Evolutionary conservation across 2,329 filamentous ascomycete species (phyloP), one percentile per base, ranked within the genome.

Genomic region (Colletotrichum sansevieriae): DNA sequence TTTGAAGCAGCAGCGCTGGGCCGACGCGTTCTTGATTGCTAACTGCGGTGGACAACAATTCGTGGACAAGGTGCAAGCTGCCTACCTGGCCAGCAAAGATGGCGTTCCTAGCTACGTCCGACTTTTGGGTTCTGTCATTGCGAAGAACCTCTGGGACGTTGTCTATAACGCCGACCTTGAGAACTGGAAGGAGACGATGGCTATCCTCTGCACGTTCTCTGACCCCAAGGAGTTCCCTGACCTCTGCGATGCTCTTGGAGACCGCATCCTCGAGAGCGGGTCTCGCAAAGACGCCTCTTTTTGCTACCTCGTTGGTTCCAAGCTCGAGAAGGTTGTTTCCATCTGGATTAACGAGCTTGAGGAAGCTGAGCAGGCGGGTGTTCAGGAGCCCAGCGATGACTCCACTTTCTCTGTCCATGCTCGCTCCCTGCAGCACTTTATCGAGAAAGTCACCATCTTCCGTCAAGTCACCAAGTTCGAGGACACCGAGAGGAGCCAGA

Each of bases 371-470:
- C 88, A 91, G 74, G 89, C 90, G 51, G 90, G 89, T 12, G 83
- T 97, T 70, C 87, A 94, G 74, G 87, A 91, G 71, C 85, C 87
- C 20, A 86, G 86, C 25, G 88, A 88, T 39, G 93, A 94, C 75
- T 95, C 93, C 22, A 92, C 90, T 66, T 99, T 98, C 81, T 97
- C 95, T 0, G 90, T 98, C 57, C 96, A 98, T 75, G 94, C 95
- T 63, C 90, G 90, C 70, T 91, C 92, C 54, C 83, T 99, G 49
- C 96, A 98, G 79, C 91, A 92, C 72, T 95, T 99, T 76, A 97
- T 99, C 71, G 96, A 99, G 82, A 99, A 99, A 85, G 96, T 99
- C 54, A 97, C 95, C 0, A 89, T 99, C 62, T 99, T 99, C 90
- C 91, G 96, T 63, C 89, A 96, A 73, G 95, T 98, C 49, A 95